Conservation (phyloP, 1,139 yeast genomes). For the Candida tropicalis region DNA sequence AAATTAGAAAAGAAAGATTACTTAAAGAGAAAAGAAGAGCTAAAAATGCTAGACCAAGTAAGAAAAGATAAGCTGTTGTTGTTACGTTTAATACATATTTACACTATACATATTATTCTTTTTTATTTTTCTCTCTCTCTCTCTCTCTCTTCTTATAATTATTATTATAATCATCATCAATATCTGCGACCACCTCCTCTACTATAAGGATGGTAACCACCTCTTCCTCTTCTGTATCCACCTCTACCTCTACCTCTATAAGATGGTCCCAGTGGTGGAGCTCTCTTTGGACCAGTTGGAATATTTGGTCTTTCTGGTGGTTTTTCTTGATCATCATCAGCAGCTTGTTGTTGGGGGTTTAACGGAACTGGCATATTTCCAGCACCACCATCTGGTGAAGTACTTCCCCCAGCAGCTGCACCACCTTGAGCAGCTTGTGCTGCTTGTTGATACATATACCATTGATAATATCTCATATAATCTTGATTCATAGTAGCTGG, state of each 20-base stretch:
- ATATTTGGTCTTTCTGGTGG: constrained; percentile 16
- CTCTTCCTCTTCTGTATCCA: constrained; percentile 22
- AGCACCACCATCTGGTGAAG: constrained; percentile 37
- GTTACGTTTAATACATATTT: background rate
- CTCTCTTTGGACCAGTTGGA: constrained; percentile 49
- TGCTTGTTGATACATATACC: constrained; percentile 63
- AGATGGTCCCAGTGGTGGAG: constrained; percentile 43
- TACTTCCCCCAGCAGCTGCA: constrained; percentile 16
- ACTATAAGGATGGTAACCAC: constrained; percentile 35
- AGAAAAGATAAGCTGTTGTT: constrained; percentile 28
- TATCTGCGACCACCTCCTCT: constrained; percentile 24
- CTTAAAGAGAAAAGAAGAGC: constrained; percentile 71
- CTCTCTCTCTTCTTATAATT: background rate
- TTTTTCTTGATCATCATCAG: constrained; percentile 22
- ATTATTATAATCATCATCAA: background rate
- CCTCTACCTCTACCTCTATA: constrained; percentile 33
- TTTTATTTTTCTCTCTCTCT: background rate
- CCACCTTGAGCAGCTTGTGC: constrained; percentile 20
- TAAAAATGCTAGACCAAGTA: constrained; percentile 82
- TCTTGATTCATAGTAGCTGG: constrained; percentile 84
- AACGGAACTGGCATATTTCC: constrained; percentile 43
- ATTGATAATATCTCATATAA: constrained; percentile 81
- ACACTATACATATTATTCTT: constrained; percentile 8
- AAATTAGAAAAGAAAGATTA: constrained; percentile 78
- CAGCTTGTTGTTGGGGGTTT: constrained; percentile 55